Evolutionary conservation across 2,329 filamentous ascomycete species (phyloP), one percentile per base, ranked within the genome.

Genomic region (Claviceps humidiphila): DNA sequence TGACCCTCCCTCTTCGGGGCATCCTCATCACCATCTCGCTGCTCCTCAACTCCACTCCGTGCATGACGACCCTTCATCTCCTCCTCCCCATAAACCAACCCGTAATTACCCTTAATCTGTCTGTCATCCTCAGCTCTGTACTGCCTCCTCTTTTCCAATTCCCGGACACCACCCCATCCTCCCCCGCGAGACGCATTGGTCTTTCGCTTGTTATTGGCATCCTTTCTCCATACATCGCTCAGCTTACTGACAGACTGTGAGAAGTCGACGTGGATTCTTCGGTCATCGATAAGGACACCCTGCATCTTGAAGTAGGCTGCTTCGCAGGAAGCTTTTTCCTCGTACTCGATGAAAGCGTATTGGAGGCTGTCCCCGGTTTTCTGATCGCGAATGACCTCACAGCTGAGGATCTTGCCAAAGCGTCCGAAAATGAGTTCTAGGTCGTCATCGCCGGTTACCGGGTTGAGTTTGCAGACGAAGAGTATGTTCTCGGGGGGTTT

Each of bases 291-390:
- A 52, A 98, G 72, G 1, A 97, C 91, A 2, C 85, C 89, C 66
- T 98, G 89, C 93, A 98, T 98, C 71, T 98, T 98, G 73, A 94
- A 93, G 64, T 96, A 98, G 2, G 93, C 93, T 50, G 87, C 82
- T 69, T 98, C 93, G 66, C 93, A 97, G 51, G 91, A 87, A 58
- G 85, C 81, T 69, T 96, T 93, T 52, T 94, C 86, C 54, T 91
- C 87, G 61, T 91, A 98, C 66, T 98, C 93, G 62, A 98, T 94
- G 60, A 98, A 98, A 1, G 93, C 89, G 64, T 98, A 98, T 66
- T 98, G 93, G 48, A 98, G 71, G 63, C 89, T 95, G 69, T 98
- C 93, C 4, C 89, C 89, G 0, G 91, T 96, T 62, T 89, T 89
- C 64, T 87, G 87, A 66, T 98, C 93, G 48, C 91, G 79, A 56